phyloP scores from a whole-genome alignment of 768 basidiomycete genomes.

The Mycena kentingensis region DNA sequence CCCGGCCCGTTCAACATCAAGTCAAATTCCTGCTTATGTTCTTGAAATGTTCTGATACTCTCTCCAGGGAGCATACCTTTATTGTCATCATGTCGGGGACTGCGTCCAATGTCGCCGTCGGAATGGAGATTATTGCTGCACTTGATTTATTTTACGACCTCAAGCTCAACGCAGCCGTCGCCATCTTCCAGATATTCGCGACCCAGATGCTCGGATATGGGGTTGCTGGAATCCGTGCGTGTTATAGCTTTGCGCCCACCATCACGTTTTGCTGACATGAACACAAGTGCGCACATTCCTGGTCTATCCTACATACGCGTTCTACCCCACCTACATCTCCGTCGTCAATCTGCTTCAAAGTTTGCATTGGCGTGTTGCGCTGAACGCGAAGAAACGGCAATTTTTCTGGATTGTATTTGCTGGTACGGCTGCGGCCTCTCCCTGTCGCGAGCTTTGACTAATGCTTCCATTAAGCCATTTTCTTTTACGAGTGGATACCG shows the following conservation, averaged over 20 bases:
- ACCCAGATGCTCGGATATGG: conserved; percentile 46
- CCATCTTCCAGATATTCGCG: conserved; percentile 58
- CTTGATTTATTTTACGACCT: conserved; percentile 57
- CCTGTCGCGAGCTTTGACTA: too few relatives aligned
- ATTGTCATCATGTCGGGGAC: conserved; percentile 61
- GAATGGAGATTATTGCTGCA: conserved; percentile 57
- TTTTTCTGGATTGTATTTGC: conserved; percentile 60
- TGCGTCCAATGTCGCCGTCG: conserved; percentile 50
- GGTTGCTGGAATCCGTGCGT: conserved; percentile 37
- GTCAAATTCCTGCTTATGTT: conserved; percentile 21
- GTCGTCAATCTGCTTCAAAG: conserved; percentile 55
- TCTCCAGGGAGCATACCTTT: conserved; percentile 46
- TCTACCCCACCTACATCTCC: conserved; percentile 55
- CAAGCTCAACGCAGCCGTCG: conserved; percentile 48
- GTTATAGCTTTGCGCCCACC: background rate
- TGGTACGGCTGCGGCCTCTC: too few relatives aligned
- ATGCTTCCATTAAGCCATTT: background rate
- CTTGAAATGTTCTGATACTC: conserved; percentile 1
- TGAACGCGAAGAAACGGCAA: conserved; percentile 51
- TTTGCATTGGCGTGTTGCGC: conserved; percentile 50
- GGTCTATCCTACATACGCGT: conserved; percentile 56
- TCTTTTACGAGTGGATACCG: conserved; percentile 21
- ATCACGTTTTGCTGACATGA: background rate
- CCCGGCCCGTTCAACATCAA: conserved; percentile 64
- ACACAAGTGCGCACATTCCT: conserved; percentile 49